Base-by-base conservation (phyloP, 495 filamentous ascomycete species). In the Peziza echinospora region DNA sequence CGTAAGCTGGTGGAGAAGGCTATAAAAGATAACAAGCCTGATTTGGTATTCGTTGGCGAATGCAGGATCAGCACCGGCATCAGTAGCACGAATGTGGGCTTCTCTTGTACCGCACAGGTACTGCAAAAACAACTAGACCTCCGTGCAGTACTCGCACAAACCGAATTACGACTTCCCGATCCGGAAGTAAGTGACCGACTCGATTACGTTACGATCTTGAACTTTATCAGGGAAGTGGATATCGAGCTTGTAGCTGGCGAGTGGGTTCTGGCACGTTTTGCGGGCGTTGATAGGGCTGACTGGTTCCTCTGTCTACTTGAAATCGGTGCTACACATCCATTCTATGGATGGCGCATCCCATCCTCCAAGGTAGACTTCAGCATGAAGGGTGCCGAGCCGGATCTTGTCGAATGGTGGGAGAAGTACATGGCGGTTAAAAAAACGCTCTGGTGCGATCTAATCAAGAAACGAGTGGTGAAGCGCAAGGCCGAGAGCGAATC, bases 291-390 rank as follows among this genome's bases (percentile, higher is more conserved):
- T 1, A 60, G 58, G 0, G 65, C 67, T 4, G 60, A 64, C 24
- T 69, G 66, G 67, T 68, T 68, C 58, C 60, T 70, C 11, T 69
- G 64, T 50, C 55, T 63, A 41, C 53, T 69, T 9, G 64, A 65
- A 47, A 55, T 70, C 5, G 62, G 63, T 25, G 52, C 58, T 3
- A 53, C 53, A 19, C 49, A 55, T 13, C 48, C 58, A 25, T 62
- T 61, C 41, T 66, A 66, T 43, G 64, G 64, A 9, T 57, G 57
- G 19, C 56, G 64, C 21, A 65, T 66, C 26, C 53, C 63, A 10
- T 56, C 62, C 1, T 58, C 57, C 24, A 55, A 60, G 41, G 64
- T 66, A 44, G 58, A 65, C 52, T 66, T 66, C 47, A 43, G 41
- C 17, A 53, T 56, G 19, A 54, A 58, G 8, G 54, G 55, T 19